Conservation (phyloP, 2,329 filamentous ascomycete genomes). For the Fusarium sororula region DNA sequence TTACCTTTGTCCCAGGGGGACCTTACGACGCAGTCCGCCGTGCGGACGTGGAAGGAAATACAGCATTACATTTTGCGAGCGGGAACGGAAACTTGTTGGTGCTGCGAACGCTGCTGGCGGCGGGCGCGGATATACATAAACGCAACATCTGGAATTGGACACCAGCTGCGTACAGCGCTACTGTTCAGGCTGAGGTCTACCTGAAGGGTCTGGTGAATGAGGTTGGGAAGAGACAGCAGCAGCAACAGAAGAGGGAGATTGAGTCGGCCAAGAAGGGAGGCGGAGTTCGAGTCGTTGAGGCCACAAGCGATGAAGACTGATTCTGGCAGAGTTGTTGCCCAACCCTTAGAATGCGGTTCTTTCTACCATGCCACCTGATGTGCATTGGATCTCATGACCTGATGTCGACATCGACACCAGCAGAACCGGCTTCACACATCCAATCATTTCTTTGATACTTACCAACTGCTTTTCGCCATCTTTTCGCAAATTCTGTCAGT, state of each 20-base stretch:
- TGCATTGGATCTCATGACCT: not conserved
- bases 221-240: slow-evolving; percentile 65
- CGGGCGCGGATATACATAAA: slow-evolving; percentile 77
- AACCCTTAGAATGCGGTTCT: not conserved
- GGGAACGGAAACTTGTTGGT: slow-evolving; percentile 83
- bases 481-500: not conserved
- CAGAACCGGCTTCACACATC: not conserved
- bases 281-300: slow-evolving; percentile 56
- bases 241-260: slow-evolving; percentile 47
- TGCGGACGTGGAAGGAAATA: slow-evolving; percentile 80
- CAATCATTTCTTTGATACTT: not conserved
- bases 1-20: slow-evolving; percentile 68
- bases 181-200: slow-evolving; percentile 85
- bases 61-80: slow-evolving; percentile 85
- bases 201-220: slow-evolving; percentile 80
- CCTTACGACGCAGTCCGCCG: slow-evolving; percentile 62
- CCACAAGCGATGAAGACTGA: slow-evolving; percentile 47
- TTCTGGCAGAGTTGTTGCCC: not conserved
- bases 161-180: slow-evolving; percentile 83
- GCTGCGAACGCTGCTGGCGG: slow-evolving; percentile 78
- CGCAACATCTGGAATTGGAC: slow-evolving; percentile 84
- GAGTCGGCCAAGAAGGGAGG: slow-evolving; percentile 54
- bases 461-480: slow-evolving; percentile 5
- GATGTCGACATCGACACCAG: not conserved
- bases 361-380: not conserved